These are phyloP conservation scores for Salix exigua DNA, from an alignment of 345 rosid species.

Conservation along the genomic window DNA sequence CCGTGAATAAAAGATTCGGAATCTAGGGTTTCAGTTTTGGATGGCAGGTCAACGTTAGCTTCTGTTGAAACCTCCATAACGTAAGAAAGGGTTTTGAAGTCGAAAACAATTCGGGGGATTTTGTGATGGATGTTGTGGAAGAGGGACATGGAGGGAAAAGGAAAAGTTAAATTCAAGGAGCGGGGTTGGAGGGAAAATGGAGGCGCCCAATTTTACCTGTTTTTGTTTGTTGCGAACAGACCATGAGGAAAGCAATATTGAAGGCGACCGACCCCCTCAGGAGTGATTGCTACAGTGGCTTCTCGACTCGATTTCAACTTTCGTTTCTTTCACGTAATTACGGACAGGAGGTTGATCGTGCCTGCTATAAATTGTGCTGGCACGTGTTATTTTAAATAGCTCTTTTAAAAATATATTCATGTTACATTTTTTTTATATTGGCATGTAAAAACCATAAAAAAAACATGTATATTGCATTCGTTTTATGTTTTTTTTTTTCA, in stretches of 20 bases:
- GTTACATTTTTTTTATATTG: no score
- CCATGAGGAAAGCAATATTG: no score
- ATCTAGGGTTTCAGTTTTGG: not conserved
- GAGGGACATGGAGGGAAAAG: not conserved
- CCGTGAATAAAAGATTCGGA: not conserved
- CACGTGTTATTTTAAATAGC: no score
- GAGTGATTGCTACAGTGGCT: not conserved
- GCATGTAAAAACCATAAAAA: no score
- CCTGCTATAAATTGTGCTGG: no score
- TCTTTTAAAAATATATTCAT: no score
- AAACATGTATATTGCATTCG: no score
- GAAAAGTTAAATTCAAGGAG: not conserved
- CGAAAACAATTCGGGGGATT: not conserved
- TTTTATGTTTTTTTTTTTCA: no score
- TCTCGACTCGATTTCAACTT: no score
- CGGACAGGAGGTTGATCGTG: no score
- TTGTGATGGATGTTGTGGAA: not conserved
- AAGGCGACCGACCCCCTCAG: no score
- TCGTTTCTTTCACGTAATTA: no score
- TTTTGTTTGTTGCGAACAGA: not conserved
- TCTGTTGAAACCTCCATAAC: conserved; percentile 1
- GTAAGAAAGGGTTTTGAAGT: not conserved
- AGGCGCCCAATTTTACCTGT: not conserved
- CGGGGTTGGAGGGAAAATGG: conserved; percentile 4
- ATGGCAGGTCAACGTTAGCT: not conserved